A percentile compares a stretch with the other conserved stretches of the same genome.
These are phyloP conservation scores for Dryadomyces quercus-mongolicae DNA, from an alignment of 2,329 filamentous ascomycete genomes.

Conservation along the genomic window DNA sequence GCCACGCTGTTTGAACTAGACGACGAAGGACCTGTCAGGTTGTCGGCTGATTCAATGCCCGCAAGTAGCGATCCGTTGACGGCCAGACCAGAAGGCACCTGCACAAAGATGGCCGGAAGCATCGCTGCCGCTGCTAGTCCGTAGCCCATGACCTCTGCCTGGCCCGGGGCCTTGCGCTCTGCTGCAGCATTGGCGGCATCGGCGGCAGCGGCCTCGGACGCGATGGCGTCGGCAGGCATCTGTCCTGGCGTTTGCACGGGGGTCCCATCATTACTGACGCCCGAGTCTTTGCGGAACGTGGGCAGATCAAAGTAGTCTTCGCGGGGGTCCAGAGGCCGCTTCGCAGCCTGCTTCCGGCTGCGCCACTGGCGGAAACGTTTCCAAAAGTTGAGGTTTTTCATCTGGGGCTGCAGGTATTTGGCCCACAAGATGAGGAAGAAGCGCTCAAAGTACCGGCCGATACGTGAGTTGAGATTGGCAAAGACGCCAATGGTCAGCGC, in stretches of 20 bases:
- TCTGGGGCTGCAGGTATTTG: conserved; percentile 28
- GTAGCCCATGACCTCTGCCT: conserved; percentile 43
- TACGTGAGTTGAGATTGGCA: conserved; percentile 66
- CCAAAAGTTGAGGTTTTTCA: conserved; percentile 13
- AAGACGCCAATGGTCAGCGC: conserved; percentile 65
- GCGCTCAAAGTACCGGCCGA: conserved; percentile 48
- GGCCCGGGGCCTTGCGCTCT: conserved; percentile 14
- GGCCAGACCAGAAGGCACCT: conserved; percentile 51
- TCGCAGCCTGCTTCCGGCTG: background rate
- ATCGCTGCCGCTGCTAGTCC: conserved; percentile 75
- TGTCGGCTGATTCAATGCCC: conserved; percentile 43
- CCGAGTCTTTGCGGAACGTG: conserved; percentile 4
- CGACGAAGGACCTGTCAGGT: conserved; percentile 34
- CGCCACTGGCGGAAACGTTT: conserved; percentile 1
- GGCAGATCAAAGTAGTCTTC: conserved; percentile 7
- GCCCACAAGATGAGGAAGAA: conserved; percentile 42
- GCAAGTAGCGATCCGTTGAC: conserved; percentile 46
- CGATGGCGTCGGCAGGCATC: background rate
- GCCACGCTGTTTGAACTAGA: conserved; percentile 29
- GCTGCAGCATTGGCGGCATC: conserved; percentile 7
- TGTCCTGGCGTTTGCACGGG: background rate
- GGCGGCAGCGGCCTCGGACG: background rate
- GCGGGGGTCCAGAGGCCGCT: background rate
- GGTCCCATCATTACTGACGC: background rate
- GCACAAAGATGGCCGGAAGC: conserved; percentile 73